Evolutionary conservation across 179 eudicot species (phyloP).

Genomic region (Corrigiola litoralis): DNA sequence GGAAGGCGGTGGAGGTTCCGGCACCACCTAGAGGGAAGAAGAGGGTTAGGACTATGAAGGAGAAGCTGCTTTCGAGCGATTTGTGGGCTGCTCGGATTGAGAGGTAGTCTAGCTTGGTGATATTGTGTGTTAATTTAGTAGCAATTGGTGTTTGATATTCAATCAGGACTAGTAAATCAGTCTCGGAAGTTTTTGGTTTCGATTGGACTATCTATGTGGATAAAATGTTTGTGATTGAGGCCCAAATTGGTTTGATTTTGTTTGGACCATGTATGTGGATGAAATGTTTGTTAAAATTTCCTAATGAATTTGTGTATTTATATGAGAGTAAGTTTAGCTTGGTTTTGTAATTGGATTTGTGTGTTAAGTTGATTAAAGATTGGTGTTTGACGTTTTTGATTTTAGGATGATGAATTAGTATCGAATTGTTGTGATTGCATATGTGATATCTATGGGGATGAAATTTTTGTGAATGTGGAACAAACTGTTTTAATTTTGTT

Average conservation of each 20-base stretch:
- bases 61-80: conserved; percentile 85
- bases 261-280: too few species aligned
- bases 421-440: not conserved
- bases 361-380: not conserved
- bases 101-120: conserved; percentile 37
- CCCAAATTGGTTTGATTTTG: too few species aligned
- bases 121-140: not conserved
- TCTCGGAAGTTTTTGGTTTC: too few species aligned
- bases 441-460: not conserved
- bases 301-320: too few species aligned
- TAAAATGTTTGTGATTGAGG: too few species aligned
- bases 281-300: too few species aligned
- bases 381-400: not conserved
- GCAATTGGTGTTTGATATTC: too few species aligned
- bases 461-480: not conserved
- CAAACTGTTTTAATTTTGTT: too few species aligned
- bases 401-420: not conserved
- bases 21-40: conserved; percentile 66
- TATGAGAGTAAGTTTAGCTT: too few species aligned
- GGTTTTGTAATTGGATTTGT: not conserved
- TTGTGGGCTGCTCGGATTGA: conserved; percentile 83
- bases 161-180: too few species aligned
- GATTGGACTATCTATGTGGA: too few species aligned
- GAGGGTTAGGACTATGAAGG: conserved; percentile 62
- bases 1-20: conserved; percentile 55